Conservation (phyloP, 169 alveolate species). For the Plasmodium vivax region DNA sequence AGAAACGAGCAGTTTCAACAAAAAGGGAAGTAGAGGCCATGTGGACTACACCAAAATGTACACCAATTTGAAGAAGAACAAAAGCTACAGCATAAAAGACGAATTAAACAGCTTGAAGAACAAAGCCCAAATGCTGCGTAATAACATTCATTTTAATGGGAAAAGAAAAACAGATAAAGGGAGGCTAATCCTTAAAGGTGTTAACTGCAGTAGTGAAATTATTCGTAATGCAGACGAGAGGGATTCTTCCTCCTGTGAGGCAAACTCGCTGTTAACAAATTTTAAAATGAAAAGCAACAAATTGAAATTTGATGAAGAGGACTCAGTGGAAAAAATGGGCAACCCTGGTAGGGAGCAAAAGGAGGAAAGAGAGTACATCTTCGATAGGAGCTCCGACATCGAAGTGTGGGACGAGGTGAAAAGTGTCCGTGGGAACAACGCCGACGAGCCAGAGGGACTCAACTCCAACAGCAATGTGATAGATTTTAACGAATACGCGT, state of each 20-base stretch:
- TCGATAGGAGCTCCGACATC: conserved; percentile 3
- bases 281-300: conserved; percentile 8
- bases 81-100: conserved; percentile 22
- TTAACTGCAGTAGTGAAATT: conserved; percentile 10
- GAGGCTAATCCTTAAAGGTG: not conserved
- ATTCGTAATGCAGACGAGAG: not conserved
- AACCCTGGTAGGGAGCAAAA: not conserved
- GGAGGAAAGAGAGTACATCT: not conserved
- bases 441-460: not conserved
- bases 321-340: not conserved
- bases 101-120: conserved; percentile 27
- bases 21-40: not conserved
- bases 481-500: conserved; percentile 2
- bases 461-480: conserved; percentile 11
- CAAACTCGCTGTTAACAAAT: not conserved
- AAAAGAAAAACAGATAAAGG: not conserved
- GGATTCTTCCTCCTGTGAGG: not conserved
- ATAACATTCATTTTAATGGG: conserved; percentile 13
- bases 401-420: conserved; percentile 18
- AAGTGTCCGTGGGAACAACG: not conserved
- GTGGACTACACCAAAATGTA: not conserved
- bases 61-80: conserved; percentile 6
- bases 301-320: not conserved
- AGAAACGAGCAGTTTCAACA: not conserved
- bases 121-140: conserved; percentile 20